Evolutionary conservation across 2,329 filamentous ascomycete genomes (phyloP), one percentile per base, ranked within the genome.

Genomic region (Sclerotinia nivalis): DNA sequence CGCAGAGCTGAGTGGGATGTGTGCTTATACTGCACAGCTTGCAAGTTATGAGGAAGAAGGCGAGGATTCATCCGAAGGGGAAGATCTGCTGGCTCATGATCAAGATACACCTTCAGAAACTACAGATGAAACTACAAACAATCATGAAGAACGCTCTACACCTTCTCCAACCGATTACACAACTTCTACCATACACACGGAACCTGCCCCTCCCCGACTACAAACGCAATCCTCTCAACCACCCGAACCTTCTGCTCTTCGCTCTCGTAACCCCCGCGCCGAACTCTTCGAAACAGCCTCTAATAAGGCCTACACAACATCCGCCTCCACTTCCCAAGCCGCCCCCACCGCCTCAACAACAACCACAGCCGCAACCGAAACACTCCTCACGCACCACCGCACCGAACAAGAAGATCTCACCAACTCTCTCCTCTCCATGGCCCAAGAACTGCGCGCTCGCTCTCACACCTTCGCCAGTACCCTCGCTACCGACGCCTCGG

Each of bases 331-430:
- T 20, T 58, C 28, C 40, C 12, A 60, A 50, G 13, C 68, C 15
- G 28, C 65, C 13, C 61, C 73, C 22, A 78, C 80, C 18, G 72
- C 74, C 45, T 76, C 81, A 7, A 83, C 83, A 1, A 82, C 87
- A 20, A 85, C 85, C 6, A 83, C 83, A 1, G 83, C 86, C 13
- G 85, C 86, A 22, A 85, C 88, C 0, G 93, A 97, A 81, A 85
- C 89, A 0, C 85, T 93, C 45, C 86, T 97, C 56, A 88, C 92
- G 75, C 86, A 91, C 76, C 88, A 97, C 77, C 90, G 92, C 67
- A 84, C 84, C 68, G 93, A 97, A 81, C 94, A 97, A 80, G 93
- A 97, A 79, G 83, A 86, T 47, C 85, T 98, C 4, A 95, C 94
- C 0, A 85, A 87, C 50, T 94, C 92, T 10, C 89, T 98, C n/a